A percentile compares a stretch with the other conserved stretches of the same genome.
These are phyloP conservation scores for Tephrocybe sp. DNA, from an alignment of 768 basidiomycete genomes.

Conservation along the genomic window DNA sequence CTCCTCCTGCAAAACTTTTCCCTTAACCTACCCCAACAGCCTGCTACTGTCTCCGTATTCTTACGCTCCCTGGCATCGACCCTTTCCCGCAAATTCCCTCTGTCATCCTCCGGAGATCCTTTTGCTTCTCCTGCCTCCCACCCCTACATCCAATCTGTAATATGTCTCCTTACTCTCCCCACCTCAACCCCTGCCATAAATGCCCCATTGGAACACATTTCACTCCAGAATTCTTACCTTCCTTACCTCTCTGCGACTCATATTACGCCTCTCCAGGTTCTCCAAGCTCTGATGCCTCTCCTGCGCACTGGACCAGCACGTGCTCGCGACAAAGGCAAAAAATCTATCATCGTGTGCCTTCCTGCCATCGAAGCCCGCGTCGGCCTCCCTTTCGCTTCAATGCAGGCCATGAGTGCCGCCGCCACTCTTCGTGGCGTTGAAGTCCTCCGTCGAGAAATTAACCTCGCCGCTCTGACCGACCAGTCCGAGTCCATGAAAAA, in stretches of 20 bases:
- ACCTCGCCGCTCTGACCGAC: slow-evolving; percentile 51
- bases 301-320: slow-evolving; percentile 65
- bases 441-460: slow-evolving; percentile 72
- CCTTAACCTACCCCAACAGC: slow-evolving; percentile 37
- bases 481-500: slow-evolving; percentile 58
- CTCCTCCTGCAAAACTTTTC: not conserved
- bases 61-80: slow-evolving; percentile 79
- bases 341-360: slow-evolving; percentile 70
- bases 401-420: slow-evolving; percentile 75
- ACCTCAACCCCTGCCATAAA: slow-evolving; percentile 34
- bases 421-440: slow-evolving; percentile 70
- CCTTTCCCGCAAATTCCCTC: slow-evolving; percentile 79
- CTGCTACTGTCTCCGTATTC: slow-evolving; percentile 69
- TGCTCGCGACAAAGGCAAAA: slow-evolving; percentile 47
- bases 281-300: slow-evolving; percentile 75
- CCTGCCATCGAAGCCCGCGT: slow-evolving; percentile 71
- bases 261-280: slow-evolving; percentile 70
- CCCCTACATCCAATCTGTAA: slow-evolving; percentile 73
- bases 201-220: slow-evolving; percentile 71
- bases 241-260: slow-evolving; percentile 75
- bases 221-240: slow-evolving; percentile 59
- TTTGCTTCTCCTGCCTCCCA: slow-evolving; percentile 62
- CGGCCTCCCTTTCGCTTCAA: slow-evolving; percentile 66
- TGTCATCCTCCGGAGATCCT: slow-evolving; percentile 77
- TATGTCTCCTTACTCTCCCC: slow-evolving; percentile 69